Base-by-base conservation (phyloP, 2,329 filamentous ascomycete genomes). In the Blumeriella jaapii region DNA sequence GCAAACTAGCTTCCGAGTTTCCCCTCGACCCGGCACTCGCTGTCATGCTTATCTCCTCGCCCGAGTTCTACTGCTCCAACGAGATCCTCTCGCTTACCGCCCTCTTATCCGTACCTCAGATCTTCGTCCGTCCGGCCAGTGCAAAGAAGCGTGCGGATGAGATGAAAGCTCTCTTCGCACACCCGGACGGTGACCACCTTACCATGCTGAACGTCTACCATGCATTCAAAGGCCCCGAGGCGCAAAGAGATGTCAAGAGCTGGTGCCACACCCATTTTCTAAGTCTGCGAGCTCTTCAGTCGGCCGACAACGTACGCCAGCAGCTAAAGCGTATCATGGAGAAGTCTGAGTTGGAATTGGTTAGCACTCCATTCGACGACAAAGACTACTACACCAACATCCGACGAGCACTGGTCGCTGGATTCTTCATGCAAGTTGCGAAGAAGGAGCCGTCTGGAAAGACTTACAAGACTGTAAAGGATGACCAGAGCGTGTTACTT, bases 391-490 rank as follows among this genome's bases (percentile, higher is more conserved):
- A 96, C 62, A 85, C 77, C 58, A 98, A 98, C 59, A 98, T 98
- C 53, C 82, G 89, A 28, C 78, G 86, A 23, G 89, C 91, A 6
- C 71, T 98, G 10, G 80, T 95, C 9, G 74, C 87, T 1, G 91
- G 93, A 20, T 98, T 98, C 70, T 98, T 98, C 69, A 98, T 98
- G 91, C 91, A 98, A 59, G 84, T 96, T 14, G 93, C 91, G 40
- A 95, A 93, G 75, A 85, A 82, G 56, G 86, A 96, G 55, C 75
- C 74, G 33, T 78, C 74, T 18, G 82, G 83, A 55, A 96, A 96
- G 68, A 74, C 83, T 26, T 98, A 98, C 63, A 77, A 79, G 45
- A 98, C 91, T 1, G 80, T 98, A 58, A 98, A 96, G 66, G 93
- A 98, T 55, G 82, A 95, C 53, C 89, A 96, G 62, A 81, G 74